Base-by-base conservation (phyloP, 306 rosid species). In the Potentilla sterilis region DNA sequence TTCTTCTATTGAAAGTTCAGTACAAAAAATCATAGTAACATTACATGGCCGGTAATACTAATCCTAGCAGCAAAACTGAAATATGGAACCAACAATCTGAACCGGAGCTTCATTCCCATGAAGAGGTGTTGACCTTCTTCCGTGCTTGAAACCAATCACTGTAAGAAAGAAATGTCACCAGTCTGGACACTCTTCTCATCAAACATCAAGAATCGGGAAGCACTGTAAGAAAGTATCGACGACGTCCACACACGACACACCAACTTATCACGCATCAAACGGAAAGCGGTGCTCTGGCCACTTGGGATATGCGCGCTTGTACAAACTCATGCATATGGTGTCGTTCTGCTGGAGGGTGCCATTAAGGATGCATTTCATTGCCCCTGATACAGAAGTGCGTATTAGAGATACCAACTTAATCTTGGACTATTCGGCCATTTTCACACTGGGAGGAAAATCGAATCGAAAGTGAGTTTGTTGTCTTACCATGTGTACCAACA, bases 401-500 rank as follows among this genome's bases (percentile, higher is more conserved):
- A 63, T n/a, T 49, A 41, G 9, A 67, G 15, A 66, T 8, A 66
- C 32, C 73, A 52, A 28, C 32, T 5, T 1, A 32, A 24, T 38
- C 32, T 67, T 67, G 37, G 0, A 19, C 16, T n/a, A 4, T 41
- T 0, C 13, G 5, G 16, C 11, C 71, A 37, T 8, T 15, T 47
- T 35, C 24, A 70, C 43, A 8, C 0, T 28, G 12, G 70, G 61
- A 10, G 66, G 34, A 4, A 3, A 16, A 22, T 8, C 15, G 1
- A 16, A 22, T 8, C 15, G 1, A 48, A 18, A 52, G 24, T 14
- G 47, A 48, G 21, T 54, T 0, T 64, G 32, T 18, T 38, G 21
- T 46, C 91, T 67, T 84, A 95, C 98, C 99, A 76, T 95, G 99
- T 79, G 98, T 95, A 75, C 99, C 99, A 14, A 95, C 90, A 58